Percentiles rank a stretch among this genome's conserved stretches.
Evolutionary conservation across 208 protist species (phyloP).

Genomic region (Trypanosoma melophagium): DNA sequence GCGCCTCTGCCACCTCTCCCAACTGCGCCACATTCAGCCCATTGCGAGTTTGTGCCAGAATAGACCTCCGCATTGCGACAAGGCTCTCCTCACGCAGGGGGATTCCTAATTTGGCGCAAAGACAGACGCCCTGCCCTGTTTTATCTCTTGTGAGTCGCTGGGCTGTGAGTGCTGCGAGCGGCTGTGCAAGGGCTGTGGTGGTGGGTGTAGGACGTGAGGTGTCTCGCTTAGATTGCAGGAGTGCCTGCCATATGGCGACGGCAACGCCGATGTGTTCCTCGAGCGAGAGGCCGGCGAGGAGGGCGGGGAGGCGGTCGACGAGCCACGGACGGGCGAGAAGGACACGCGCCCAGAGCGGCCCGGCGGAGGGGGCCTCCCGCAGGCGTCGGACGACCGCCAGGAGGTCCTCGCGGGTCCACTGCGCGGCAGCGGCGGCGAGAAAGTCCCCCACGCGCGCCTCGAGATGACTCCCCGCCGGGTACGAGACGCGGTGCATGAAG

Average conservation of each 20-base stretch:
- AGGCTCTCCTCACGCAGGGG: slow-evolving; percentile 18
- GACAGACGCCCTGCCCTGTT: slow-evolving; percentile 1
- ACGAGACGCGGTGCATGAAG: slow-evolving; percentile 38
- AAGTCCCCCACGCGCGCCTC: slow-evolving; percentile 24
- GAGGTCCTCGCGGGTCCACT: slow-evolving; percentile 20
- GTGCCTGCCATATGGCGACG: slow-evolving; percentile 18
- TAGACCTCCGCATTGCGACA: slow-evolving; percentile 7
- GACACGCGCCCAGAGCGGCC: slow-evolving; percentile 27
- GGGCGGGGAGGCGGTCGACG: neutral
- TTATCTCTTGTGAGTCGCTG: slow-evolving; percentile 21
- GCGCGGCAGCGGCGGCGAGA: slow-evolving; percentile 2
- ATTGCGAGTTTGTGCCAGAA: slow-evolving; percentile 10
- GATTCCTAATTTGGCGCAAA: slow-evolving; percentile 22
- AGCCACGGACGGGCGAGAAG: slow-evolving; percentile 26
- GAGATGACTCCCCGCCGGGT: slow-evolving; percentile 33
- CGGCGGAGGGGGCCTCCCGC: slow-evolving; percentile 19
- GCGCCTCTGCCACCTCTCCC: slow-evolving; percentile 5
- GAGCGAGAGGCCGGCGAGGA: slow-evolving; percentile 14
- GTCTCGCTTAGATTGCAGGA: neutral
- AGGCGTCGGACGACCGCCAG: slow-evolving; percentile 21
- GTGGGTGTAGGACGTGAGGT: neutral
- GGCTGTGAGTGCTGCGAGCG: slow-evolving; percentile 19
- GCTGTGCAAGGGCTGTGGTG: slow-evolving; percentile 2
- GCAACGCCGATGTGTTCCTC: slow-evolving; percentile 22
- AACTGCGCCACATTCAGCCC: slow-evolving; percentile 6